phyloP scores from a whole-genome alignment of 805 yeast species.

The Pichia cabralensis region DNA sequence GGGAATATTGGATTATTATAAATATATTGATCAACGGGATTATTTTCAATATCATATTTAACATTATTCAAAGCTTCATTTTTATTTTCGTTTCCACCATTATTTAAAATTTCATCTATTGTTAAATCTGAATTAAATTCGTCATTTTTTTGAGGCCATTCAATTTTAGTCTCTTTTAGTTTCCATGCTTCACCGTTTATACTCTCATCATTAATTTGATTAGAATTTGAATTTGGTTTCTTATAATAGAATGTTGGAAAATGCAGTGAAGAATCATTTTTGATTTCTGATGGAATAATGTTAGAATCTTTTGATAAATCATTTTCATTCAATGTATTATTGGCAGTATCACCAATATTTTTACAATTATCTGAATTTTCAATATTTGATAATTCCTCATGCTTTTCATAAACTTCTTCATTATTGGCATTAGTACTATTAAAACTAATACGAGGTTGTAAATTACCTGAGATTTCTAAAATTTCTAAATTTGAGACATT shows the following conservation, averaged over 20 bases:
- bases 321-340: too few species aligned
- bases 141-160: too few species aligned
- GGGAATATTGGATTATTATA: slow-evolving; percentile 27
- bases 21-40: slow-evolving; percentile 15
- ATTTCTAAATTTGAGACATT: slow-evolving; percentile 13
- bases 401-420: neutral
- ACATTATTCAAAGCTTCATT: neutral
- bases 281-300: too few species aligned
- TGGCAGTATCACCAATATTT: too few species aligned
- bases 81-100: neutral
- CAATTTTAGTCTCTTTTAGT: slow-evolving; percentile 18
- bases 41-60: neutral
- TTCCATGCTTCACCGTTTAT: slow-evolving; percentile 26
- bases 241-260: slow-evolving; percentile 21
- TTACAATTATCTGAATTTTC: too few species aligned
- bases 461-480: slow-evolving; percentile 14
- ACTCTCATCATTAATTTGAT: slow-evolving; percentile 10
- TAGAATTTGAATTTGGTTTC: slow-evolving; percentile 6
- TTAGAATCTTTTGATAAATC: too few species aligned
- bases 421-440: neutral
- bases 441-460: slow-evolving; percentile 14
- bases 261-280: too few species aligned
- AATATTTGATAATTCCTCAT: too few species aligned
- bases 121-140: neutral
- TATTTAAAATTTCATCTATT: neutral